phyloP scores from a whole-genome alignment of 495 filamentous ascomycete species.

The Penicillium atrosanguineum region DNA sequence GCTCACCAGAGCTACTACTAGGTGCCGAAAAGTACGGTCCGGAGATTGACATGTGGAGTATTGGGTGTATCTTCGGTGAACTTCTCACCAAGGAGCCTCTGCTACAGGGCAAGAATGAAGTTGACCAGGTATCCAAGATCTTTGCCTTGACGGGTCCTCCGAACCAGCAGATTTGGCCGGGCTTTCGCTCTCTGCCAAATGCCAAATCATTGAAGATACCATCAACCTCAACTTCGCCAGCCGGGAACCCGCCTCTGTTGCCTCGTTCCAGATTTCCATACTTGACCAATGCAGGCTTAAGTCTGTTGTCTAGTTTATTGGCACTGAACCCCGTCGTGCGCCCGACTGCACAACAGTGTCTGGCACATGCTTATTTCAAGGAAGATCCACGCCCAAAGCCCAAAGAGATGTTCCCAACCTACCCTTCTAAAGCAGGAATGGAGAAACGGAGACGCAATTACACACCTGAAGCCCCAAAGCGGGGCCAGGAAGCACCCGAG shows the following conservation, averaged over 20 bases:
- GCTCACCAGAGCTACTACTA: conserved; percentile 84
- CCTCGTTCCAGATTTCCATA: conserved; percentile 74
- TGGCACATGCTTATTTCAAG: conserved; percentile 78
- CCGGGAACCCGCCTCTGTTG: conserved; percentile 30
- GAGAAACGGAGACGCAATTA: conserved; percentile 72
- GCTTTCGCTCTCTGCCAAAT: conserved; percentile 85
- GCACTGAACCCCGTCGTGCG: conserved; percentile 70
- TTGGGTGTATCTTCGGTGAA: conserved; percentile 96
- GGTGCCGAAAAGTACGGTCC: conserved; percentile 73
- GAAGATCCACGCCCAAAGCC: conserved; percentile 88
- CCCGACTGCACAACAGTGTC: conserved; percentile 67
- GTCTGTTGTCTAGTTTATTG: conserved; percentile 66
- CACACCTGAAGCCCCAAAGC: conserved; percentile 83
- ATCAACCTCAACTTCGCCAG: conserved; percentile 25
- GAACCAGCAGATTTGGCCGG: conserved; percentile 80
- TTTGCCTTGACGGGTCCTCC: conserved; percentile 91
- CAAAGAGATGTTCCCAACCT: conserved; percentile 85
- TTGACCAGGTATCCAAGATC: conserved; percentile 80
- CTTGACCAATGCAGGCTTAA: conserved; percentile 70
- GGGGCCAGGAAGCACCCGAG: conserved; percentile 66
- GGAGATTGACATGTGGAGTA: conserved; percentile 90
- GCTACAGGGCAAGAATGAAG: conserved; percentile 90
- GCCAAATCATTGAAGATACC: conserved; percentile 83
- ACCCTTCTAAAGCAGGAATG: conserved; percentile 91
- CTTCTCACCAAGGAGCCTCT: conserved; percentile 80